A percentile compares a stretch with the other conserved stretches of the same genome.
Conservation (phyloP, 1,284 basidiomycete genomes). For the Boletellus deceptivus region DNA sequence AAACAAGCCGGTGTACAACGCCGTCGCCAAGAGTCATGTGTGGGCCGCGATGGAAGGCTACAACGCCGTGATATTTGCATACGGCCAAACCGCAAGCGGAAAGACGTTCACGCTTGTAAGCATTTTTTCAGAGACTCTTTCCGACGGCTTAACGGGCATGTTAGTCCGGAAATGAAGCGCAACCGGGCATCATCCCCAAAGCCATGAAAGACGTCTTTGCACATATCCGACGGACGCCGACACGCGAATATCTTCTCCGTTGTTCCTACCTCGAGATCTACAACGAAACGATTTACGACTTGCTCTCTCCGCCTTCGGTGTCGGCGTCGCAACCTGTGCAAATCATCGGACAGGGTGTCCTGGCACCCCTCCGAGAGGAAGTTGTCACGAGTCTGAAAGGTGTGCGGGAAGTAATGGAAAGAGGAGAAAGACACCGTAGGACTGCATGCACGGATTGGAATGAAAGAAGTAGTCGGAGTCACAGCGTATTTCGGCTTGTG, state of each 20-base stretch:
- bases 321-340: constrained; percentile 67
- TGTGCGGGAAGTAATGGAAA: constrained; percentile 79
- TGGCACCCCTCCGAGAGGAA: constrained; percentile 82
- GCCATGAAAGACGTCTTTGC: constrained; percentile 85
- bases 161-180: constrained; percentile 62
- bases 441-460: constrained; percentile 99
- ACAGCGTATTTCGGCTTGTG: constrained; percentile 90
- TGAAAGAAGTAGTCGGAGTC: constrained; percentile 87
- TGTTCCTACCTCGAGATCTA: constrained; percentile 97
- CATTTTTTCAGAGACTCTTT: neutral
- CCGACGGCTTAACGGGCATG: neutral
- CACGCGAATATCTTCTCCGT: constrained; percentile 90
- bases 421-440: constrained; percentile 86
- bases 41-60: constrained; percentile 94
- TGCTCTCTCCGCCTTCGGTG: constrained; percentile 71
- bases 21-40: constrained; percentile 84
- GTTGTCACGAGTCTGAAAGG: constrained; percentile 89
- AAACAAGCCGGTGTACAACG: constrained; percentile 84
- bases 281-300: constrained; percentile 90
- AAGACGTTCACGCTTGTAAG: constrained; percentile 88
- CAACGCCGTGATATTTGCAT: constrained; percentile 94
- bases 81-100: constrained; percentile 87
- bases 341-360: constrained; percentile 61
- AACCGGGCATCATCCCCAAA: constrained; percentile 94
- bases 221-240: constrained; percentile 67